Base-by-base conservation (phyloP, 1,139 yeast species). In the Suhomyces wounanorum region DNA sequence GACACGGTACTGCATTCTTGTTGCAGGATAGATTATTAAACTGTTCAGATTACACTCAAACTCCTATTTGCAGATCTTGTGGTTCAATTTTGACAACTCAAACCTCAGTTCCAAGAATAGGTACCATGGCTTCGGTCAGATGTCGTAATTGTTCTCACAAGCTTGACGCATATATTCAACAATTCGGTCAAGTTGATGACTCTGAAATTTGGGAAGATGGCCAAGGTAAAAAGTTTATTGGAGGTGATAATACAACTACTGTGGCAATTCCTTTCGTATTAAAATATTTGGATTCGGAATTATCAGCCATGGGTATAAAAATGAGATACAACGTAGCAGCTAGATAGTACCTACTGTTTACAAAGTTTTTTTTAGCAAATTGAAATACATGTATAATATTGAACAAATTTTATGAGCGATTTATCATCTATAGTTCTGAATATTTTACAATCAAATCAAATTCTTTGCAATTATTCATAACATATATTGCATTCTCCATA, bases 161-260 rank as follows among this genome's bases (percentile, higher is more conserved):
- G 60, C 77, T 87, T 59, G 79, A 78, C 39, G 65, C 70, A 23
- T 70, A 71, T 58, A 65, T 65, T 39, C 68, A 71, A 56, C 61
- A 64, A 54, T 66, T 67, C 30, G 73, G 78, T 35, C 81, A 75
- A 58, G 82, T 83, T 51, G 84, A 83, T 58, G 92, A 87, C 57
- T 76, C 88, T n/a, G 89, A 86, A 51, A 82, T 88, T 45, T 94
- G 99, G 99, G 97, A 92, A 75, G 99, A 94, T 68, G 98, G 98
- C 16, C 91, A 86, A 62, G 98, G 99, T 47, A 87, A 83, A 67
- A 84, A 86, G 67, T 94, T 87, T 68, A 85, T 84, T 52, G 99
- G 99, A 51, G 99, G 99, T 64, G 86, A 83, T 54, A 80, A 92
- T 57, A 90, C 96, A 28, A 86, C 98, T 3, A 88, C 96, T 0